Conservation (phyloP, 202 grass and related monocot species). For the Digitaria exilis region DNA sequence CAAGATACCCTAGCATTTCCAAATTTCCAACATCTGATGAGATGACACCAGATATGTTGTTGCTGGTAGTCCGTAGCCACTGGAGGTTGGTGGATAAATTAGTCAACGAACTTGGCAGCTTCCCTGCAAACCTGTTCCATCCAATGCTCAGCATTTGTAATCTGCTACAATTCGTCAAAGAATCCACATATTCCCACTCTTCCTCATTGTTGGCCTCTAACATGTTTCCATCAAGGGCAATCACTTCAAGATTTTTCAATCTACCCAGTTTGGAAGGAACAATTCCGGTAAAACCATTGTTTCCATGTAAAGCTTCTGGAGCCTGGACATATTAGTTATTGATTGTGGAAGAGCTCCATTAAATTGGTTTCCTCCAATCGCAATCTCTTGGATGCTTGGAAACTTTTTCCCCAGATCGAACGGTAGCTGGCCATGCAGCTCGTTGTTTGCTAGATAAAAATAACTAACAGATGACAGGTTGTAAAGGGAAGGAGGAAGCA, state of each 20-base stretch:
- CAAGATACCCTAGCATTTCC: constrained; percentile 16
- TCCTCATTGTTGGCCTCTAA: constrained; percentile 30
- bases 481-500: constrained; percentile 29
- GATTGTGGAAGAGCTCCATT: constrained; percentile 24
- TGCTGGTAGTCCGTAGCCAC: neutral
- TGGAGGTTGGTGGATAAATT: constrained; percentile 36
- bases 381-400: constrained; percentile 7
- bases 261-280: constrained; percentile 25
- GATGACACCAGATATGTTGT: constrained; percentile 30
- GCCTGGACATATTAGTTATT: constrained; percentile 21
- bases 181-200: constrained; percentile 37
- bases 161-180: constrained; percentile 41
- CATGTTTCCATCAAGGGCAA: neutral
- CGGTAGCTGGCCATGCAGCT: constrained; percentile 22
- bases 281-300: constrained; percentile 1
- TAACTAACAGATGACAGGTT: constrained; percentile 24
- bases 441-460: neutral
- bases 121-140: constrained; percentile 29
- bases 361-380: neutral
- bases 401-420: constrained; percentile 3
- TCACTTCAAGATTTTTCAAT: neutral
- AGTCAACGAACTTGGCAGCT: constrained; percentile 17
- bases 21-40: constrained; percentile 40
- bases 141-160: neutral
- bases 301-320: neutral